Base-by-base conservation (phyloP, 805 yeast genomes). In the Kodamaea fukazawae region DNA sequence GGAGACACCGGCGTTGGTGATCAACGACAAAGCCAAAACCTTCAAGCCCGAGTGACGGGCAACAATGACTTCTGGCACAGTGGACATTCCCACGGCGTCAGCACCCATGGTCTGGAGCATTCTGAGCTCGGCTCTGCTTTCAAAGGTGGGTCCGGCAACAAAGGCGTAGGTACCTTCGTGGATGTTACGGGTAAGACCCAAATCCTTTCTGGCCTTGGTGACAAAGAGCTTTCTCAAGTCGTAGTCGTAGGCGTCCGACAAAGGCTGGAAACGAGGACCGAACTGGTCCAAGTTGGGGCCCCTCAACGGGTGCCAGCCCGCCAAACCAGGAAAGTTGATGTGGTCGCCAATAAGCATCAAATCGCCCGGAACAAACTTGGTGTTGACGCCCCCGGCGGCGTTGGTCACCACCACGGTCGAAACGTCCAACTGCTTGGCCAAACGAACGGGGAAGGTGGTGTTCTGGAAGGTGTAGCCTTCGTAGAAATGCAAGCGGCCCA, bases 1-100 rank as follows among this genome's bases (percentile, higher is more conserved):
- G 17, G 75, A 74, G 5, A 89, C 85, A 27, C 87, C 89, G 1
- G 78, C 81, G 56, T 91, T 91, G 14, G 98, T 91, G 50, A 91
- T 83, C 45, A 93, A 71, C 47, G 93, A 83, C 30, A 91, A 60
- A 0, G 97, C 98, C 46, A 91, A 66, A 4, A 89, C 96, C 47
- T 70, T 74, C 66, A 93, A 62, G 1, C 90, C 95, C 43, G 81
- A 75, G 60, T 93, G 98, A 58, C 96, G 80, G 2, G 96, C 98
- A 13, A 88, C 83, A 45, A 88, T 79, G 2, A 88, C 96, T 62
- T 91, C 99, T 0, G 99, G 97, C 25, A 91, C 97, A 0, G 98
- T 93, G 42, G 96, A 85, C 99, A 91, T 91, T 3, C 98, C 98
- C 2, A 90, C 98, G 0, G 93, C 86, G 61, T 91, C 98, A 37